phyloP scores from a whole-genome alignment of 192 early-diverging fungal genomes.

The Chytriomyces hyalinus region DNA sequence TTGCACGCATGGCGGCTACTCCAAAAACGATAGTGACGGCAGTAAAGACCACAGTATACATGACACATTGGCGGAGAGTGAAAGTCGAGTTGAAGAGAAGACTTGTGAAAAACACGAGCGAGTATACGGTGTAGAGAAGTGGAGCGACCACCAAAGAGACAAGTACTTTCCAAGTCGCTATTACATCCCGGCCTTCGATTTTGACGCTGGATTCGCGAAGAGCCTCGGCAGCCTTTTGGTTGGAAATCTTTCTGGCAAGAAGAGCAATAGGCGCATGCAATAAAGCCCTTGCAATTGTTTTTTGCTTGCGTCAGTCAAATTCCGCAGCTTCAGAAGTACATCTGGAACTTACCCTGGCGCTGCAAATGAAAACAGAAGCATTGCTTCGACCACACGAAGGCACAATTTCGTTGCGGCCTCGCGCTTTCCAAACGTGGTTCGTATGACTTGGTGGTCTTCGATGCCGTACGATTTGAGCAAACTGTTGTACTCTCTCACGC shows the following conservation, averaged over 20 bases:
- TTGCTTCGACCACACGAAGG: slow-evolving; percentile 72
- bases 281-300: background rate
- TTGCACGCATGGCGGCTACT: slow-evolving; percentile 43
- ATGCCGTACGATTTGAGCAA: slow-evolving; percentile 91
- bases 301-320: background rate
- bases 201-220: slow-evolving; percentile 88
- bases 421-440: slow-evolving; percentile 64
- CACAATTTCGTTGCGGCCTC: slow-evolving; percentile 55
- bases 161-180: slow-evolving; percentile 90
- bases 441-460: slow-evolving; percentile 94
- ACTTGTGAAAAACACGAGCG: slow-evolving; percentile 65
- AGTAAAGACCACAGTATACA: slow-evolving; percentile 44
- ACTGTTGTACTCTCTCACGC: slow-evolving; percentile 84
- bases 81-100: slow-evolving; percentile 46
- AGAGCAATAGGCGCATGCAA: slow-evolving; percentile 31
- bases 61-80: slow-evolving; percentile 42
- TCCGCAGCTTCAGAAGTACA: too few relatives aligned
- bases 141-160: slow-evolving; percentile 79
- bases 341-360: slow-evolving; percentile 76
- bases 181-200: slow-evolving; percentile 90
- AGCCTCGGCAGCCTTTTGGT: slow-evolving; percentile 29
- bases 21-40: slow-evolving; percentile 61
- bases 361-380: slow-evolving; percentile 75
- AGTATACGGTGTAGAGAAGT: slow-evolving; percentile 73
- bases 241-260: slow-evolving; percentile 29